Base-by-base conservation (phyloP, 495 filamentous ascomycete genomes). In the Apodospora peruviana region DNA sequence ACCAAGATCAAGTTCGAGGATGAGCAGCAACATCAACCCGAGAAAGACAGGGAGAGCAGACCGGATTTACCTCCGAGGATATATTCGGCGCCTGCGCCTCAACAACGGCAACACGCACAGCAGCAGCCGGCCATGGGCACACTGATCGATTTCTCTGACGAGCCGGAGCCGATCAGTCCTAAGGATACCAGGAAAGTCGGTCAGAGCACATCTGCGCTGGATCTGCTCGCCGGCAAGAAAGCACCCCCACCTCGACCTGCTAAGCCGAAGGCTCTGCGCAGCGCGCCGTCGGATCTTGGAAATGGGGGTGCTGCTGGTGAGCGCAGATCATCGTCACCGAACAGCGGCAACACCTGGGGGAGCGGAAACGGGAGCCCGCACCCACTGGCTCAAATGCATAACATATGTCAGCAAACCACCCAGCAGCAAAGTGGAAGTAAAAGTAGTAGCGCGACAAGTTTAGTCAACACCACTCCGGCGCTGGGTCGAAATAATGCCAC, bases 251-350 rank as follows among this genome's bases (percentile, higher is more conserved):
- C 74, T 2, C 80, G 78, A 38, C 85, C 86, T 1, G 69, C 73
- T 7, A 90, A 90, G 58, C 86, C 87, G n/a, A 68, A 71, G 4
- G 69, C 83, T 5, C 62, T 90, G 7, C 79, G 84, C 27, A 75
- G 73, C 37, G 18, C 56, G 35, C 66, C 44, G 12, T 57, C 56
- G 23, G 57, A 42, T 16, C 24, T 50, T 5, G 58, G 57, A 7
- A 19, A 48, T n/a, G 43, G 39, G 16, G 35, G 38, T 14, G 36
- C 45, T 16, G 47, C 17, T 25, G 19, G 23, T 35, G 25, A 27
- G 12, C 17, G 44, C 1, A 19, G 29, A 18, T n/a, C n/a, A n/a
- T n/a, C n/a, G n/a, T n/a, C n/a, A n/a, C n/a, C n/a, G n/a, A n/a
- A n/a, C n/a, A n/a, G n/a, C n/a, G n/a, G n/a, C n/a, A 27, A 32